Percentiles rank a stretch among this genome's conserved stretches.
Conservation (phyloP, 495 filamentous ascomycete species). For the Neurospora pannonica region DNA sequence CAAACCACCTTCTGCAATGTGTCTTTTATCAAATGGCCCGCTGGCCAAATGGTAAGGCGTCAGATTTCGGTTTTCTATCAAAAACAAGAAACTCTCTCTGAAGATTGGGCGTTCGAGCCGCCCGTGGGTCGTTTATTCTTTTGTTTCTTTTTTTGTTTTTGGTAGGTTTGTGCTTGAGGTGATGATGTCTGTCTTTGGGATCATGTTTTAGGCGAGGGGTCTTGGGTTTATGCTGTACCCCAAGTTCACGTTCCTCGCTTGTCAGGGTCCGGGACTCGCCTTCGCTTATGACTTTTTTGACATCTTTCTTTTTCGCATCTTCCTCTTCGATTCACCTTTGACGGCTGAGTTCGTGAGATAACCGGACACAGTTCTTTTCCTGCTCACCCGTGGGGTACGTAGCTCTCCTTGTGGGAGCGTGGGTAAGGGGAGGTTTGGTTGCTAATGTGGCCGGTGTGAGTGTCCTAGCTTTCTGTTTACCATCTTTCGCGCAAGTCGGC, state of each 20-base stretch:
- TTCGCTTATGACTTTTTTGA: too few relatives aligned
- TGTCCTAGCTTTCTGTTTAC: neutral
- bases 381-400: neutral
- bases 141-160: neutral
- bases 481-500: neutral
- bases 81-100: neutral
- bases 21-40: neutral
- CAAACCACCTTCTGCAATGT: neutral
- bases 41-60: slow-evolving; percentile 23
- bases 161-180: neutral
- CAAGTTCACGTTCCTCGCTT: too few relatives aligned
- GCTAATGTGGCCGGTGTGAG: neutral
- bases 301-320: too few relatives aligned
- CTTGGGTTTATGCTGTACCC: too few relatives aligned
- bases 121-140: neutral
- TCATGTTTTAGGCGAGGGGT: neutral
- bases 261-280: too few relatives aligned
- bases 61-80: slow-evolving; percentile 1
- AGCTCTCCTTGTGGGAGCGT: neutral
- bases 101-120: neutral
- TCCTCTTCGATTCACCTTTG: neutral
- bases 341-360: neutral
- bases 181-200: neutral
- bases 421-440: neutral
- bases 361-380: neutral